A percentile compares a stretch with the other conserved stretches of the same genome.
phyloP scores from a whole-genome alignment of 495 filamentous ascomycete species.

The Penicillium desertorum region DNA sequence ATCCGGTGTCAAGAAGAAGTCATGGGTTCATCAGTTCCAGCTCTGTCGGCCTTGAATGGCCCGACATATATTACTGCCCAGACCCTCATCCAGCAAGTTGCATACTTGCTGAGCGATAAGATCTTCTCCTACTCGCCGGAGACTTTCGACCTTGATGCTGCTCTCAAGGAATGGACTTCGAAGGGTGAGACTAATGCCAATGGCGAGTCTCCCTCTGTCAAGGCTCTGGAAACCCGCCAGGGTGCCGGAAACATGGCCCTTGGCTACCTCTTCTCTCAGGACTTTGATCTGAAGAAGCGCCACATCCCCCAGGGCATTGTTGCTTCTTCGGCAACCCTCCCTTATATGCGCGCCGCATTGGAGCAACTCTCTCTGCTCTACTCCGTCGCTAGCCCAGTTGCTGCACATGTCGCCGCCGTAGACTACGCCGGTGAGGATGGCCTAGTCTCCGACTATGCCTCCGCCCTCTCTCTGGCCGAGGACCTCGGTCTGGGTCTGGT shows the following conservation, averaged over 20 bases:
- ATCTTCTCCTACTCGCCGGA: conserved; percentile 96
- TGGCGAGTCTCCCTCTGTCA: conserved; percentile 74
- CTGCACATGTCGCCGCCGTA: conserved; percentile 89
- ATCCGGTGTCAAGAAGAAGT: conserved; percentile 30
- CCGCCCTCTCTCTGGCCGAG: conserved; percentile 78
- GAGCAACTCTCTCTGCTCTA: conserved; percentile 91
- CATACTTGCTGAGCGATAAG: conserved; percentile 90
- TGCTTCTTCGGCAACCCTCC: conserved; percentile 77
- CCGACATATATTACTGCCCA: conserved; percentile 91
- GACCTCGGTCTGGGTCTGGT: conserved; percentile 87
- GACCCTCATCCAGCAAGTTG: conserved; percentile 89
- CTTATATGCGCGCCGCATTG: conserved; percentile 75
- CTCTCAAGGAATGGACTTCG: conserved; percentile 71
- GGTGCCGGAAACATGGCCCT: conserved; percentile 91
- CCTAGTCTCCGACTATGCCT: conserved; percentile 84
- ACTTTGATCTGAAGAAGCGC: conserved; percentile 88
- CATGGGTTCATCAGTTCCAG: conserved; percentile 40
- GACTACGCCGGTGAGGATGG: conserved; percentile 75
- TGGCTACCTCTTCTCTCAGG: conserved; percentile 95
- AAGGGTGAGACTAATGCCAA: conserved; percentile 70
- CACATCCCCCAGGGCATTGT: conserved; percentile 87
- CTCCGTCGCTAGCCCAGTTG: conserved; percentile 84
- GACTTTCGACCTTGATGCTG: conserved; percentile 82
- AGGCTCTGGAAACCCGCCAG: conserved; percentile 79
- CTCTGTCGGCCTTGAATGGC: conserved; percentile 68